A percentile compares a stretch with the other conserved stretches of the same genome.
phyloP scores from a whole-genome alignment of 2,329 filamentous ascomycete species.

The Penicillium olsonii region DNA sequence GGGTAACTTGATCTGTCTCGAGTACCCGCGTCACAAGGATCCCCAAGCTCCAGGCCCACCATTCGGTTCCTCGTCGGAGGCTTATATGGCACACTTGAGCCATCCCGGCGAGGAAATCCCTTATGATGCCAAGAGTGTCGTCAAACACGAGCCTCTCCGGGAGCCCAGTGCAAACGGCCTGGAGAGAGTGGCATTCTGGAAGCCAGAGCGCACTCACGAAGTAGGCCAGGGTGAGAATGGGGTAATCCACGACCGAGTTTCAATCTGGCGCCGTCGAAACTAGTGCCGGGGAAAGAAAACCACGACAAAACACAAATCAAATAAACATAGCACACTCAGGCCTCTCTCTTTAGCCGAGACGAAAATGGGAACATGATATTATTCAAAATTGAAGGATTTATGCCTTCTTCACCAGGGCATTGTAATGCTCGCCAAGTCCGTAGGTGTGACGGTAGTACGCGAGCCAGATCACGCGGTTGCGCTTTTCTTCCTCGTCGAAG shows the following conservation, averaged over 20 bases:
- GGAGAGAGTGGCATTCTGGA: conserved; percentile 56
- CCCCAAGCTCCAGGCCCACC: conserved; percentile 69
- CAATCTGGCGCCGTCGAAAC: conserved; percentile 45
- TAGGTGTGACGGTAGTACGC: conserved; percentile 95
- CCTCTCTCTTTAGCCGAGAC: background rate
- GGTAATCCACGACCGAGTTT: conserved; percentile 44
- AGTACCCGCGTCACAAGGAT: conserved; percentile 75
- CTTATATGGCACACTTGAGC: conserved; percentile 71
- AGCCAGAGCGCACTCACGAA: conserved; percentile 58
- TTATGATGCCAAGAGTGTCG: conserved; percentile 59
- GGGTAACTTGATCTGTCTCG: conserved; percentile 65
- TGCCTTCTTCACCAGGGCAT: conserved; percentile 67
- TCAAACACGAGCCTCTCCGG: conserved; percentile 51
- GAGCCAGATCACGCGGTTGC: conserved; percentile 73
- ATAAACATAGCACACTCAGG: background rate
- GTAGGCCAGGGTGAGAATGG: conserved; percentile 51
- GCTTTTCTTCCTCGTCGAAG: conserved; percentile 45
- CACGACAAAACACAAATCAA: background rate
- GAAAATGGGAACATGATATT: background rate
- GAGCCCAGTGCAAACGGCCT: conserved; percentile 43
- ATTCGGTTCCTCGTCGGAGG: conserved; percentile 66
- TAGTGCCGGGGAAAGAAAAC: conserved; percentile 10
- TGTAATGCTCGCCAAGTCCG: conserved; percentile 95
- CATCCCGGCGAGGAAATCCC: conserved; percentile 67
- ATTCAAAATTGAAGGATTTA: conserved; percentile 15